Evolutionary conservation across 164 flowering plant genomes (phyloP), one percentile per base, ranked within the genome.

Genomic region (Cinnamomum micranthum): DNA sequence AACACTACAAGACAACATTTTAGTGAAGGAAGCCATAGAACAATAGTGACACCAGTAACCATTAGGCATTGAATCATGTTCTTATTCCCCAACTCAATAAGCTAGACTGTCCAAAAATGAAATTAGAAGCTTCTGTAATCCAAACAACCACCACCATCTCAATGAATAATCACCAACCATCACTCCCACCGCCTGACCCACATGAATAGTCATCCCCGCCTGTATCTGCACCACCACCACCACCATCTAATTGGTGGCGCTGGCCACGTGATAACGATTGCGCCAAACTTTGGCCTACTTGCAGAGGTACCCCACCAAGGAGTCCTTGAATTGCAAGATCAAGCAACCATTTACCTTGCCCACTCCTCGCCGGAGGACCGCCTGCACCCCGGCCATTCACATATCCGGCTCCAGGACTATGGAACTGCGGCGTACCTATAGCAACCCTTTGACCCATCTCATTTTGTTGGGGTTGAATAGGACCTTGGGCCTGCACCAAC

Each of bases 261-360:
- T 7, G 47, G 47, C 71, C 19, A 67, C 51, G 19, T 66, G 19
- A 17, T 50, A 11, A 35, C 7, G 10, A 55, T 47, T 70, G 77
- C 69, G 62, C 25, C 50, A 69, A 33, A 70, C 17, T 68, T 50
- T 55, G 77, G 51, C 77, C 77, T 20, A 68, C 11, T 71, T 74
- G 72, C 67, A 68, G 66, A 14, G 31, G 5, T 2, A 71, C 55
- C 28, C 72, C 65, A 31, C 22, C 65, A n/a, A 55, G 3, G 4
- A 74, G 28, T 6, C 76, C 25, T 19, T 31, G 64, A 41, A 71
- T 28, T 7, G 35, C 27, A 27, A 27, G 24, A 31, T 74, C 24
- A 20, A 74, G 25, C 50, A 74, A 67, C 20, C 63, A 27, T 23
- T 74, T 74, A 12, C 66, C 77, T 20, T 20, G 50, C 27, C 66